phyloP scores from a whole-genome alignment of 768 basidiomycete species.

The Suillus fuscotomentosus region DNA sequence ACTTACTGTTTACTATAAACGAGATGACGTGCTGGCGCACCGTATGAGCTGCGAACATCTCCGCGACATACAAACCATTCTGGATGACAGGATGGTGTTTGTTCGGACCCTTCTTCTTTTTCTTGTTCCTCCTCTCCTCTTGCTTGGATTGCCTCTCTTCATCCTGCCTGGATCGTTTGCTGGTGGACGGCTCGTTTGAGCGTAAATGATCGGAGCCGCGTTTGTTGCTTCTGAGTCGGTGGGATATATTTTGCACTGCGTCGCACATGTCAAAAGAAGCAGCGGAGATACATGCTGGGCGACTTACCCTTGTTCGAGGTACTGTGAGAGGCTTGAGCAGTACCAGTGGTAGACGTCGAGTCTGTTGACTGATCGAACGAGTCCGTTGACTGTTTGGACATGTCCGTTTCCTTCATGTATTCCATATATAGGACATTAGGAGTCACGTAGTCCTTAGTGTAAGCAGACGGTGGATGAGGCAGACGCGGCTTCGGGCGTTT shows the following conservation, averaged over 20 bases:
- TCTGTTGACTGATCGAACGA: no score
- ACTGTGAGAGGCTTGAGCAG: background rate
- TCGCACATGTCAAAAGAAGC: background rate
- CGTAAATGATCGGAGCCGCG: background rate
- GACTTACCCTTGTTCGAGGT: background rate
- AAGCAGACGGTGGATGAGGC: background rate
- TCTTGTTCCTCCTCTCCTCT: constrained; percentile 1
- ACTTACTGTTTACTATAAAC: background rate
- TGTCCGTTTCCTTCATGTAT: background rate
- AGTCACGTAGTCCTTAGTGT: background rate
- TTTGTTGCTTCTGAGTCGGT: background rate
- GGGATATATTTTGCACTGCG: background rate
- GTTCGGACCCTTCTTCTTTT: background rate
- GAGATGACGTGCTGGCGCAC: background rate
- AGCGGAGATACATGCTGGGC: background rate
- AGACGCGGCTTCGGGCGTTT: background rate
- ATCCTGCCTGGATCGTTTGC: background rate
- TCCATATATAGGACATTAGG: background rate
- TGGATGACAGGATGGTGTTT: background rate
- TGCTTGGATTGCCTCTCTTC: background rate
- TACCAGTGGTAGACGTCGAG: background rate
- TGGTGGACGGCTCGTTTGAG: background rate
- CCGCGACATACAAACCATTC: background rate
- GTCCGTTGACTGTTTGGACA: no score
- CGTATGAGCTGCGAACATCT: background rate